A percentile compares a stretch with the other conserved stretches of the same genome.
Evolutionary conservation across 352 stramenopile genomes (phyloP).

Genomic region (Phytophthora gonapodyides): DNA sequence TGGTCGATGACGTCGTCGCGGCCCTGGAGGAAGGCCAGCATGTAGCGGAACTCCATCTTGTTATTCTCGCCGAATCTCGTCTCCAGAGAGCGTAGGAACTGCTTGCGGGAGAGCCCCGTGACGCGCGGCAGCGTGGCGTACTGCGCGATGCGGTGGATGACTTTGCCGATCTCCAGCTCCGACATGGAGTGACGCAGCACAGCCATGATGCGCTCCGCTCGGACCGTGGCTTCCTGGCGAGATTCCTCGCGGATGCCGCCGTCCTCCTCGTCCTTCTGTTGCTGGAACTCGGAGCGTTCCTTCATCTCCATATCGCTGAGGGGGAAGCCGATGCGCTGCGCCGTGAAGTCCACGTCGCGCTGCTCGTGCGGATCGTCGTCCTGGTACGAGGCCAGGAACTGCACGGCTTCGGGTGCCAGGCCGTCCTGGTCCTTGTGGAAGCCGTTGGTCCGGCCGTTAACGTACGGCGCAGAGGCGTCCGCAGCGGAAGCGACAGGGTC

Average conservation of each 20-base stretch:
- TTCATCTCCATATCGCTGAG: slow-evolving; percentile 44
- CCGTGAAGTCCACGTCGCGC: slow-evolving; percentile 68
- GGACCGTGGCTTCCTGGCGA: slow-evolving; percentile 60
- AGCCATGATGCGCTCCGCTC: slow-evolving; percentile 79
- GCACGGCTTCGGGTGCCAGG: slow-evolving; percentile 11
- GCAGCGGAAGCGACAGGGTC: not conserved
- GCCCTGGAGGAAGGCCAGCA: slow-evolving; percentile 78
- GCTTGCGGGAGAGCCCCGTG: slow-evolving; percentile 72
- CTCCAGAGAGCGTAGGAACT: slow-evolving; percentile 80
- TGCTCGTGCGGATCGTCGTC: slow-evolving; percentile 31
- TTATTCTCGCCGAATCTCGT: slow-evolving; percentile 62
- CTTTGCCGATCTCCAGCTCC: slow-evolving; percentile 80
- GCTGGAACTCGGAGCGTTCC: slow-evolving; percentile 38
- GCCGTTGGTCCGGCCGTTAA: slow-evolving; percentile 29
- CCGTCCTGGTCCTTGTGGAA: slow-evolving; percentile 17
- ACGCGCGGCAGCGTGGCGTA: slow-evolving; percentile 81
- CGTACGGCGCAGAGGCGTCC: slow-evolving; percentile 6
- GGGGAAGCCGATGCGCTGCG: slow-evolving; percentile 77
- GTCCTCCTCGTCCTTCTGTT: slow-evolving; percentile 38
- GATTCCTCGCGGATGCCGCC: slow-evolving; percentile 72
- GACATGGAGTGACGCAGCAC: slow-evolving; percentile 85
- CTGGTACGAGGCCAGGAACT: slow-evolving; percentile 38
- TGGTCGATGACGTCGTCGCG: slow-evolving; percentile 72
- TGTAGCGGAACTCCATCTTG: slow-evolving; percentile 63
- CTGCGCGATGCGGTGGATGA: slow-evolving; percentile 80